Evolutionary conservation across 176 grass and related monocot genomes (phyloP).

Genomic region (Hordeum vulgare): DNA sequence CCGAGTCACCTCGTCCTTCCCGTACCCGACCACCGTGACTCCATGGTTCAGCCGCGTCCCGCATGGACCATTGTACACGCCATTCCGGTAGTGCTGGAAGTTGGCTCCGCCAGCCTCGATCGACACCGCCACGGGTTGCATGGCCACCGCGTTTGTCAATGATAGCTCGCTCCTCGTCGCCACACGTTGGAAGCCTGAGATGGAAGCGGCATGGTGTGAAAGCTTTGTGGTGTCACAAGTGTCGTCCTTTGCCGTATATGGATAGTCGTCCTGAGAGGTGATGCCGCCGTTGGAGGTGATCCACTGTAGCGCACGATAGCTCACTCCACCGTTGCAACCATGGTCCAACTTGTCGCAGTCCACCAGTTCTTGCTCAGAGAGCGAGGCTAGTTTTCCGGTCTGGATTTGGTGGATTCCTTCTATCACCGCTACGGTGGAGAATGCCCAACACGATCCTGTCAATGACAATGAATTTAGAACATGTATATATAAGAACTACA

Average conservation of each 20-base stretch:
- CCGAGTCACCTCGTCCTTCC: neutral
- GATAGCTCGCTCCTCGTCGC: slow-evolving; percentile 24
- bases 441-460: slow-evolving; percentile 62
- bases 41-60: slow-evolving; percentile 53
- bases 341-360: slow-evolving; percentile 48
- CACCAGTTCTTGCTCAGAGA: slow-evolving; percentile 75
- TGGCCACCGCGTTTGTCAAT: slow-evolving; percentile 35
- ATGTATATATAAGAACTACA: neutral
- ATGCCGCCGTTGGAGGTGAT: slow-evolving; percentile 55
- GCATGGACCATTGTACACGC: slow-evolving; percentile 54
- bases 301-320: slow-evolving; percentile 46
- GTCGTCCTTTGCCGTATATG: slow-evolving; percentile 31
- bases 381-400: slow-evolving; percentile 41
- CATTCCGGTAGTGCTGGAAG: slow-evolving; percentile 51
- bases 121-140: slow-evolving; percentile 50
- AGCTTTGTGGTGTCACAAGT: slow-evolving; percentile 39
- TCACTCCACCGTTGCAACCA: slow-evolving; percentile 51
- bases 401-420: slow-evolving; percentile 51
- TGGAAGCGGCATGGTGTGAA: slow-evolving; percentile 23
- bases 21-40: slow-evolving; percentile 49
- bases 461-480: neutral
- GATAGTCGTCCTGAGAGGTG: slow-evolving; percentile 38
- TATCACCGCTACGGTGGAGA: slow-evolving; percentile 48
- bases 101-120: slow-evolving; percentile 54
- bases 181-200: slow-evolving; percentile 34